Conservation (phyloP, 164 flowering plant species). For the Piper betle region DNA sequence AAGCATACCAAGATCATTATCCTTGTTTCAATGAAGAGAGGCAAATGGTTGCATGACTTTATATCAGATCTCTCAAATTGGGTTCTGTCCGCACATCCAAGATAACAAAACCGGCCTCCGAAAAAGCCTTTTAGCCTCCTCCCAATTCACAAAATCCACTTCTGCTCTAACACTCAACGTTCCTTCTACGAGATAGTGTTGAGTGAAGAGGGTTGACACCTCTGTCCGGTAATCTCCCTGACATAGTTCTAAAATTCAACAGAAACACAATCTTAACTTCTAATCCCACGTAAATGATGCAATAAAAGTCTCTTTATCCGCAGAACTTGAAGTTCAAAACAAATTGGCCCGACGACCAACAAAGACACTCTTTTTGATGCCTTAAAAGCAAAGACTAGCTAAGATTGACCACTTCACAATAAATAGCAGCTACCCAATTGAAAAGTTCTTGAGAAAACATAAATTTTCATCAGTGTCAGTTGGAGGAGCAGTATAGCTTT, state of each 20-base stretch:
- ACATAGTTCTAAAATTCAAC: slow-evolving; percentile 27
- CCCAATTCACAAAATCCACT: slow-evolving; percentile 53
- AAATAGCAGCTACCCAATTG: too few relatives aligned
- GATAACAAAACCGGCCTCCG: slow-evolving; percentile 47
- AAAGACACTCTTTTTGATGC: too few relatives aligned
- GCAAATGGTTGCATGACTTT: slow-evolving; percentile 69
- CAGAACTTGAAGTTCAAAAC: neutral
- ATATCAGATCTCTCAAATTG: slow-evolving; percentile 80
- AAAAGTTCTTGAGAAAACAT: too few relatives aligned
- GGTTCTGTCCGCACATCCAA: slow-evolving; percentile 60
- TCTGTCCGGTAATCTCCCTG: slow-evolving; percentile 21
- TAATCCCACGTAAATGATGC: neutral
- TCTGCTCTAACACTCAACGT: slow-evolving; percentile 46
- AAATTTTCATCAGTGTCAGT: too few relatives aligned
- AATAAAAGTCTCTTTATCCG: neutral
- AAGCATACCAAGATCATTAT: slow-evolving; percentile 62
- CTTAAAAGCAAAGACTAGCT: too few relatives aligned
- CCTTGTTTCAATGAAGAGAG: slow-evolving; percentile 75
- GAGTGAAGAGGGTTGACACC: slow-evolving; percentile 7
- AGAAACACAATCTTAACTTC: slow-evolving; percentile 8
- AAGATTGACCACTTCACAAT: too few relatives aligned
- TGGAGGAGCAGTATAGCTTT: too few relatives aligned
- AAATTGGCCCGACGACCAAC: too few relatives aligned
- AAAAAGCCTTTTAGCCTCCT: slow-evolving; percentile 69
- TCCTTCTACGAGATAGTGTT: slow-evolving; percentile 11